Evolutionary conservation across 768 basidiomycete genomes (phyloP).

Genomic region (Gloeopeniophorella convolvens): DNA sequence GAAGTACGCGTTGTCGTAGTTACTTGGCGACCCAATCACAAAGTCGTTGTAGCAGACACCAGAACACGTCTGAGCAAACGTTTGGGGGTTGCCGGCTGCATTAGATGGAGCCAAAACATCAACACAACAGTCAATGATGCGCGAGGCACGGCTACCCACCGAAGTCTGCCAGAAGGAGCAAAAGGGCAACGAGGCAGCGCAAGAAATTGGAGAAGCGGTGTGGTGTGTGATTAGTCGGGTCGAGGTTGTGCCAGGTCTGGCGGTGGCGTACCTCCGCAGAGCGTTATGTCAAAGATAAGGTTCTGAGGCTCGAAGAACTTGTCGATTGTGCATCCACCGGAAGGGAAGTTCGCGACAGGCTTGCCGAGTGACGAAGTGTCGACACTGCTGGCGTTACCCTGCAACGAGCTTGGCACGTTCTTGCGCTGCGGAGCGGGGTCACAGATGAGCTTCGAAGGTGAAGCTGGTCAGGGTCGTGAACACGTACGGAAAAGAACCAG

Average conservation of each 20-base stretch:
- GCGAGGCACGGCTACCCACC: not conserved
- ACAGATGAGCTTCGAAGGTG: too few species aligned
- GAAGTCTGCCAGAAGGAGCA: constrained; percentile 5
- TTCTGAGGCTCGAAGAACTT: constrained; percentile 55
- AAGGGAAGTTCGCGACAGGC: constrained; percentile 66
- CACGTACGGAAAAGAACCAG: constrained; percentile 54
- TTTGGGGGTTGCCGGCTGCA: constrained; percentile 5
- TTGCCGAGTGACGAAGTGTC: constrained; percentile 53
- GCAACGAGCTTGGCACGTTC: constrained; percentile 41
- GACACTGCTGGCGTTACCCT: constrained; percentile 43
- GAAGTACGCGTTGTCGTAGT: constrained; percentile 34
- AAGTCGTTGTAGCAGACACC: constrained; percentile 27
- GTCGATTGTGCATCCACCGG: constrained; percentile 45
- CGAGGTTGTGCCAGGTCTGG: constrained; percentile 10
- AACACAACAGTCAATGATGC: constrained; percentile 1
- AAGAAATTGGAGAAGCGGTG: too few species aligned
- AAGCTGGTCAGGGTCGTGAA: too few species aligned
- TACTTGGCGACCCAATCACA: constrained; percentile 28
- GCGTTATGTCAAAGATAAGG: constrained; percentile 68
- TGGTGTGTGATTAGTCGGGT: not conserved
- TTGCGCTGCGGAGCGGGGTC: constrained; percentile 28
- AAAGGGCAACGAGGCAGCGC: not conserved
- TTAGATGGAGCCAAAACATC: not conserved
- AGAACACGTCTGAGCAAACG: constrained; percentile 11
- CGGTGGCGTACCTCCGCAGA: constrained; percentile 51